Percentiles rank a stretch among this genome's conserved stretches.
These are phyloP conservation scores for Podaxis rugospora DNA, from an alignment of 768 basidiomycete genomes.

Conservation along the genomic window DNA sequence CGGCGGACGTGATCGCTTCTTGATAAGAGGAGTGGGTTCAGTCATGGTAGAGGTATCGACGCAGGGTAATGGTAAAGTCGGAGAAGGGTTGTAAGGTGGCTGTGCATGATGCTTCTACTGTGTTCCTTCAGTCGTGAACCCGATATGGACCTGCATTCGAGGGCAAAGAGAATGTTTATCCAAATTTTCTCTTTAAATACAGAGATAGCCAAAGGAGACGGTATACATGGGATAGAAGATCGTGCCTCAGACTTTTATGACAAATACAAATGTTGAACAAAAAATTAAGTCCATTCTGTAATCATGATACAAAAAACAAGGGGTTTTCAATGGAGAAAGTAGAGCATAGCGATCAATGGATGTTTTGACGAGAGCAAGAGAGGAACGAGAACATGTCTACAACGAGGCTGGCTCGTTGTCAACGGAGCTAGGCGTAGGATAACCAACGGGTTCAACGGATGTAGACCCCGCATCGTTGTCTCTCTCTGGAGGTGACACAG, in stretches of 20 bases:
- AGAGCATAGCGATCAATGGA: conserved; percentile 11
- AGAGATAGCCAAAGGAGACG: background rate
- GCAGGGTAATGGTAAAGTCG: conserved; percentile 6
- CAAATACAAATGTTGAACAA: conserved; percentile 7
- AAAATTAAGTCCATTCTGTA: background rate
- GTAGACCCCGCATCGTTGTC: conserved; percentile 1
- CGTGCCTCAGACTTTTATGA: background rate
- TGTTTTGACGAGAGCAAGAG: background rate
- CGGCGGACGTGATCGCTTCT: conserved; percentile 68
- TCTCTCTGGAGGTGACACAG: conserved; percentile 8
- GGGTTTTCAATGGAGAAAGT: background rate
- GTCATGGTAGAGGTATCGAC: conserved; percentile 11
- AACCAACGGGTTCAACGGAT: conserved; percentile 29
- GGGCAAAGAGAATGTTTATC: background rate
- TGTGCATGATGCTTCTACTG: conserved; percentile 1
- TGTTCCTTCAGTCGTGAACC: background rate
- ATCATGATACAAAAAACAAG: conserved; percentile 1
- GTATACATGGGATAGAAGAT: conserved; percentile 2
- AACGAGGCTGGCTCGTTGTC: conserved; percentile 31
- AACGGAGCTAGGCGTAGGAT: conserved; percentile 46
- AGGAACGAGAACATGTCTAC: conserved; percentile 17
- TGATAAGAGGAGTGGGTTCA: conserved; percentile 47
- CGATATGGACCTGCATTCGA: background rate
- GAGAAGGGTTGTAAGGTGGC: conserved; percentile 10
- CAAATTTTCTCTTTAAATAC: background rate